These are phyloP conservation scores for Cichorium intybus DNA, from an alignment of 140 eudicot species.

Conservation along the genomic window DNA sequence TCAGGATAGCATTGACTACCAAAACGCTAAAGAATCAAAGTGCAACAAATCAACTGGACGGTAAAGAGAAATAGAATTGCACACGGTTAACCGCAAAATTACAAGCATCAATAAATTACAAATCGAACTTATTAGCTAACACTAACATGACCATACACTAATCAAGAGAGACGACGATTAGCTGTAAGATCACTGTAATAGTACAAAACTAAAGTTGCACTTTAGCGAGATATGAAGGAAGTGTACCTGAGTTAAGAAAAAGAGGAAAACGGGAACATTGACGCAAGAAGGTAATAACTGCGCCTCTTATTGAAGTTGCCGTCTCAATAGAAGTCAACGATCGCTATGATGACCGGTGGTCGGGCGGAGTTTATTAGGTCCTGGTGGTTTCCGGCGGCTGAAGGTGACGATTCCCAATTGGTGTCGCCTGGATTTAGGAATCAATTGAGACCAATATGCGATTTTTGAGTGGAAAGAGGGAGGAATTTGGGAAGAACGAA, in stretches of 20 bases:
- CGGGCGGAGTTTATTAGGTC: neutral
- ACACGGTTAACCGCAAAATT: neutral
- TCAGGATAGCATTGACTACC: constrained; percentile 1
- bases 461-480: constrained; percentile 9
- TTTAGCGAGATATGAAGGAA: neutral
- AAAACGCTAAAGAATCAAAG: constrained; percentile 1
- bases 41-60: neutral
- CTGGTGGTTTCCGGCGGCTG: constrained; percentile 17
- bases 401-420: neutral
- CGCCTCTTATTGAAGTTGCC: constrained; percentile 14
- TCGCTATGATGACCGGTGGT: neutral
- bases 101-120: neutral
- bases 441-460: constrained; percentile 18
- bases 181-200: constrained; percentile 8
- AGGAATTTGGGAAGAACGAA: neutral
- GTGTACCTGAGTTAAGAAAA: constrained; percentile 24
- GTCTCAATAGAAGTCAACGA: constrained; percentile 24
- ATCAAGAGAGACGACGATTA: constrained; percentile 5
- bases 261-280: constrained; percentile 13
- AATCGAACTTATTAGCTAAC: neutral
- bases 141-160: neutral
- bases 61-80: neutral
- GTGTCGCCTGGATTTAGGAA: constrained; percentile 14
- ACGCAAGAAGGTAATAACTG: neutral
- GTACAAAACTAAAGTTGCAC: neutral